Base-by-base conservation (phyloP, 805 yeast genomes). In the Hanseniaspora lachancei region DNA sequence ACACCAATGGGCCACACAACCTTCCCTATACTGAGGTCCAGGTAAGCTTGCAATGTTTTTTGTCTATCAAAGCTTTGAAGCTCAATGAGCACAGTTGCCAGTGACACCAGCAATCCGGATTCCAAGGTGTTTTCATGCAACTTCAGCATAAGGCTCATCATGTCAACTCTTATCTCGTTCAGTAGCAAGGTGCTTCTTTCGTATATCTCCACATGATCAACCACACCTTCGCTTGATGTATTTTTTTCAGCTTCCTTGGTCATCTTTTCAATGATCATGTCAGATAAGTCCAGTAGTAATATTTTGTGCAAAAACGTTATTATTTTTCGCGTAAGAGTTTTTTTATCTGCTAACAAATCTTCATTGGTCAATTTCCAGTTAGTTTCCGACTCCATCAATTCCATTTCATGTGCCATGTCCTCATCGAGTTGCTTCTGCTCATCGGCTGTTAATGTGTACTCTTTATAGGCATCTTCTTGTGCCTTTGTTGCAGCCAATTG, bases 1-100 rank as follows among this genome's bases (percentile, higher is more conserved):
- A 88, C 85, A 29, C 96, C 96, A 60, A 87, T 84, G 2, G 96
- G 96, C 95, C 95, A 88, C 5, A 93, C 89, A 2, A 84, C 87
- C 61, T 86, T 86, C 1, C 96, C 96, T 18, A 88, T 82, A 63
- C 91, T 82, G 57, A 88, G 69, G 59, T 82, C 77, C 72, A 87
- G 70, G 62, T 88, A 88, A 27, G 81, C 73, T 62, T 86, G 86
- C 58, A 77, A 77, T 5, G 91, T 87, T 51, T 69, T 69, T 39
- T 65, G 64, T 60, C 66, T 80, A 38, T 80, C 27, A 15, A 62
- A 62, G 20, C 52, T 59, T 66, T 87, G 95, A n/a, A 85, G 55
- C 61, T 81, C 74, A 59, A 76, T 73, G 9, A 83, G 61, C 1
- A 85, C 76, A 0, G 86, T 82, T 3, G 81, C 70, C 35, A 88